Conservation (phyloP, 352 stramenopile genomes). For the Aphanomyces stellatus region DNA sequence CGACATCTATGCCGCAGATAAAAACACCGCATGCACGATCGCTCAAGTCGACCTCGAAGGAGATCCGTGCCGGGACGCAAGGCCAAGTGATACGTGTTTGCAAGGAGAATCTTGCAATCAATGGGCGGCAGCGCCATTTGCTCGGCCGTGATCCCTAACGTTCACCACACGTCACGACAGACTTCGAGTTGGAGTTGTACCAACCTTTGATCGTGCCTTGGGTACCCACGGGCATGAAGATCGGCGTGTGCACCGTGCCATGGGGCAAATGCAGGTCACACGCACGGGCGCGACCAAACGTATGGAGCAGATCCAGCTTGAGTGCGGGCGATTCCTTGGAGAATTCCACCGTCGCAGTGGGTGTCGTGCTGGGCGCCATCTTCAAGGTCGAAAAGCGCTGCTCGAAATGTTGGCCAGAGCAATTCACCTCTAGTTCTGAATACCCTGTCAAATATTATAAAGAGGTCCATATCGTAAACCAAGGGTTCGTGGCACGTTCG, state of each 20-base stretch:
- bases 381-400: too few relatives aligned
- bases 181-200: neutral
- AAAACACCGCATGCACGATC: too few relatives aligned
- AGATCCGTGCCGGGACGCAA: conserved; percentile 88
- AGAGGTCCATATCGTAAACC: neutral
- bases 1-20: conserved; percentile 63
- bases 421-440: neutral
- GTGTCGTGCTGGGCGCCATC: neutral
- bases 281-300: conserved; percentile 48
- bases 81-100: conserved; percentile 97
- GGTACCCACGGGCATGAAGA: conserved; percentile 97
- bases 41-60: conserved; percentile 28
- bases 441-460: neutral
- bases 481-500: too few relatives aligned
- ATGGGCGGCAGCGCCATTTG: conserved; percentile 66
- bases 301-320: conserved; percentile 17
- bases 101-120: conserved; percentile 89
- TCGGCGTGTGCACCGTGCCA: conserved; percentile 81
- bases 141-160: conserved; percentile 61
- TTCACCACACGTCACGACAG: neutral
- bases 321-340: conserved; percentile 23
- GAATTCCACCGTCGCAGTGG: neutral
- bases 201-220: conserved; percentile 92
- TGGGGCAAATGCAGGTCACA: conserved; percentile 74
- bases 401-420: neutral